Conservation (phyloP, 805 yeast genomes). For the Zygosaccharomyces kombuchaensis region DNA sequence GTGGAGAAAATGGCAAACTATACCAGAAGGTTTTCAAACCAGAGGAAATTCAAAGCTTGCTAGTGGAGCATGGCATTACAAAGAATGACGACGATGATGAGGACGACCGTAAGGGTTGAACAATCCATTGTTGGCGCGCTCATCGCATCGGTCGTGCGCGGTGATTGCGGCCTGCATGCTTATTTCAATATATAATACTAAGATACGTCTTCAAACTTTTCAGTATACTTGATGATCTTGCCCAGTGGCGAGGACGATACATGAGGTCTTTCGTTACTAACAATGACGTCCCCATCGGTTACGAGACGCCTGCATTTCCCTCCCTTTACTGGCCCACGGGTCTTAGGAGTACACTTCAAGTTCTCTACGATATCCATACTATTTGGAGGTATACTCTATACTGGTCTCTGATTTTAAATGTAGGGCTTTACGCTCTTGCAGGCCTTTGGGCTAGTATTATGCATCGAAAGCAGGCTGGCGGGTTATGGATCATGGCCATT, state of each 20-base stretch:
- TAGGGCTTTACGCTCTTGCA: slow-evolving; percentile 57
- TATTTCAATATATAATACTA: not conserved
- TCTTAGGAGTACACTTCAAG: slow-evolving; percentile 40
- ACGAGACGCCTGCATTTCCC: slow-evolving; percentile 74
- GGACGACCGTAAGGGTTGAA: slow-evolving; percentile 13
- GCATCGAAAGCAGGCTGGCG: slow-evolving; percentile 40
- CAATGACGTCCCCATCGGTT: slow-evolving; percentile 71
- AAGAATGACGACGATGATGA: slow-evolving; percentile 50
- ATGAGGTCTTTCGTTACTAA: slow-evolving; percentile 40
- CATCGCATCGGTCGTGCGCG: not conserved
- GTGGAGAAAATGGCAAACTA: slow-evolving; percentile 46
- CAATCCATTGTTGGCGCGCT: not conserved
- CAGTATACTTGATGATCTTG: not conserved
- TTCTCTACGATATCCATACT: slow-evolving; percentile 63
- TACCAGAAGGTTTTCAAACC: slow-evolving; percentile 76
- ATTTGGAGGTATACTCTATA: slow-evolving; percentile 77
- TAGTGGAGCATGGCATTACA: slow-evolving; percentile 68
- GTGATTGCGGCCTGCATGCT: not conserved
- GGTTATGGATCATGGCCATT: slow-evolving; percentile 40
- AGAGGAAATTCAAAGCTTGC: slow-evolving; percentile 64
- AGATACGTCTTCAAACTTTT: not conserved
- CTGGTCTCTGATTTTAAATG: slow-evolving; percentile 74
- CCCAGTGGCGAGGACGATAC: not conserved
- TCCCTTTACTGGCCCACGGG: slow-evolving; percentile 67
- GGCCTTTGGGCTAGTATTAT: slow-evolving; percentile 57